phyloP scores from a whole-genome alignment of 306 rosid species.

The Fragaria ananassa region DNA sequence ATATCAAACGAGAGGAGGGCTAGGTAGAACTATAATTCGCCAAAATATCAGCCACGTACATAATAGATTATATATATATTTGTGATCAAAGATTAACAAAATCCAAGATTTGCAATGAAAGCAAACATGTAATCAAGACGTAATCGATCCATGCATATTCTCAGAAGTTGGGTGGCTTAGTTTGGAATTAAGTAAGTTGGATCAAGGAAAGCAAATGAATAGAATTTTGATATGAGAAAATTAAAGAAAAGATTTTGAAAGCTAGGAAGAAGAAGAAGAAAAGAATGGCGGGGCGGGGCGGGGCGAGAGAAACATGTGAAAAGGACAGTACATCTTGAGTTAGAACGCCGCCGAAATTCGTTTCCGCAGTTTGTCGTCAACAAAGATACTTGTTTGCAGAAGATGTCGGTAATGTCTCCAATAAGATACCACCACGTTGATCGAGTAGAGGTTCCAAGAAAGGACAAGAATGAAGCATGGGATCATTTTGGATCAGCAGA shows the following conservation, averaged over 20 bases:
- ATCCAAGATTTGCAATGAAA: too few relatives aligned
- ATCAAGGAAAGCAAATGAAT: not conserved
- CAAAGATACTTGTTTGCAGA: constrained; percentile 31
- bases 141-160: not conserved
- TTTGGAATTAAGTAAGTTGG: not conserved
- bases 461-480: constrained; percentile 73
- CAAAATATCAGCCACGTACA: too few relatives aligned
- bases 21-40: too few relatives aligned
- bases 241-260: not conserved
- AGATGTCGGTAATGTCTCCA: constrained; percentile 22
- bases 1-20: too few relatives aligned
- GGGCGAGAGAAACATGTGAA: constrained; percentile 31
- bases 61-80: too few relatives aligned
- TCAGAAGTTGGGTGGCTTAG: not conserved
- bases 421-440: constrained; percentile 41
- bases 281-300: constrained; percentile 1
- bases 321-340: constrained; percentile 28
- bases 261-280: not conserved
- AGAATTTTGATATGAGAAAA: not conserved
- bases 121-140: too few relatives aligned
- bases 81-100: too few relatives aligned
- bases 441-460: constrained; percentile 45
- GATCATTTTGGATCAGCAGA: constrained; percentile 36
- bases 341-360: constrained; percentile 65
- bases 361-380: constrained; percentile 34